A percentile compares a stretch with the other conserved stretches of the same genome.
These are phyloP conservation scores for Wickerhamiella cacticola DNA, from an alignment of 805 yeast species.

Conservation along the genomic window DNA sequence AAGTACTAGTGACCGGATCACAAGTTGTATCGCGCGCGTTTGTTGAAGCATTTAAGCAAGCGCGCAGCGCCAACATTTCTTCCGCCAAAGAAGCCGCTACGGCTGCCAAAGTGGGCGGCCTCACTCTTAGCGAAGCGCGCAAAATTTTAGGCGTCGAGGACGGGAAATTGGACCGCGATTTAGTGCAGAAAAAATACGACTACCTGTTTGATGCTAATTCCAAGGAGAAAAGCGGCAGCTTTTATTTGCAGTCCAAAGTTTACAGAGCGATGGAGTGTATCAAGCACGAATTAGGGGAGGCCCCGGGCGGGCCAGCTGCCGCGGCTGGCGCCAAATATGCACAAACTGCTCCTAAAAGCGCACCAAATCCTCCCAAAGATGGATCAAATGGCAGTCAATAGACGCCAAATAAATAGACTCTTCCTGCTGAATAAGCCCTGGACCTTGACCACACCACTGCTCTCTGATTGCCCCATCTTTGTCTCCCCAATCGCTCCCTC, in stretches of 20 bases:
- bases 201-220: conserved; percentile 80
- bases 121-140: conserved; percentile 78
- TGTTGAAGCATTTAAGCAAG: conserved; percentile 93
- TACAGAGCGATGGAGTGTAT: conserved; percentile 89
- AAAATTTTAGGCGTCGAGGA: conserved; percentile 75
- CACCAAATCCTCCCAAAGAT: too few species aligned
- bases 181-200: conserved; percentile 56
- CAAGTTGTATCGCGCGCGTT: conserved; percentile 93
- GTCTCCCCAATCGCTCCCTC: conserved; percentile 3
- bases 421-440: too few species aligned
- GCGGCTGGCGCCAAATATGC: too few species aligned
- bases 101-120: conserved; percentile 49
- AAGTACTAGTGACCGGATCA: conserved; percentile 87
- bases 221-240: conserved; percentile 91
- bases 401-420: too few species aligned
- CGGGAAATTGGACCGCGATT: conserved; percentile 38
- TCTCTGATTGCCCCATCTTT: too few species aligned
- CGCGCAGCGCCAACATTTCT: conserved; percentile 76
- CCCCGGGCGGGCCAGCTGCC: too few species aligned
- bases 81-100: conserved; percentile 40
- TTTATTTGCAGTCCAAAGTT: conserved; percentile 85
- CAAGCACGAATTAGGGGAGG: conserved; percentile 53
- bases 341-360: too few species aligned
- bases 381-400: too few species aligned
- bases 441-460: too few species aligned